phyloP scores from a whole-genome alignment of 2,329 filamentous ascomycete species.

The Alternaria brassicae region DNA sequence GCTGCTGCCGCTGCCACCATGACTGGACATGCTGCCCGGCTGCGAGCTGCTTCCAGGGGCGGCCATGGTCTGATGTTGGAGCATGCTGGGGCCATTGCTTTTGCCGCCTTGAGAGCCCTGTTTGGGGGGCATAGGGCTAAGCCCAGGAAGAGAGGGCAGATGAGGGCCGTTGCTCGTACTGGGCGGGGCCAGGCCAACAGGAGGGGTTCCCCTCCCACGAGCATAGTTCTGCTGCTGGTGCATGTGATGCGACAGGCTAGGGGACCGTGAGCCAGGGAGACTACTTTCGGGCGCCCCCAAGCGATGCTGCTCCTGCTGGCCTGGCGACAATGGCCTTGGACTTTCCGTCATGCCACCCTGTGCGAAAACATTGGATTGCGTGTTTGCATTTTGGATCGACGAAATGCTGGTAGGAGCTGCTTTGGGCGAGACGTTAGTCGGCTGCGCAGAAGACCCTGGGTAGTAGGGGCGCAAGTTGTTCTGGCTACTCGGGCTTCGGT shows the following conservation, averaged over 20 bases:
- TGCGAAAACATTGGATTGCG: slow-evolving; percentile 67
- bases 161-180: slow-evolving; percentile 53
- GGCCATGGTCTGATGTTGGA: slow-evolving; percentile 50
- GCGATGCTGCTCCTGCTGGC: slow-evolving; percentile 60
- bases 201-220: slow-evolving; percentile 64
- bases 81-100: slow-evolving; percentile 49
- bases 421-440: slow-evolving; percentile 51
- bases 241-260: slow-evolving; percentile 69
- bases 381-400: slow-evolving; percentile 44
- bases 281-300: slow-evolving; percentile 60
- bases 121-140: slow-evolving; percentile 46
- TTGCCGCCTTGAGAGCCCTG: slow-evolving; percentile 43
- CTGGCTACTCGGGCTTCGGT: slow-evolving; percentile 36
- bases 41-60: slow-evolving; percentile 55
- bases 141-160: slow-evolving; percentile 53
- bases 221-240: slow-evolving; percentile 69
- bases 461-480: slow-evolving; percentile 47
- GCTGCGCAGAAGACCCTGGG: slow-evolving; percentile 45
- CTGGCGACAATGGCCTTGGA: slow-evolving; percentile 82
- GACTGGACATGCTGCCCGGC: slow-evolving; percentile 59
- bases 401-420: slow-evolving; percentile 47
- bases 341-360: slow-evolving; percentile 81
- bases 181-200: slow-evolving; percentile 53
- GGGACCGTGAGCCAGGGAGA: slow-evolving; percentile 66
- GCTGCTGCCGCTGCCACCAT: slow-evolving; percentile 66